These are phyloP conservation scores for Vanrija sp. DNA, from an alignment of 1,284 basidiomycete genomes.

Conservation along the genomic window DNA sequence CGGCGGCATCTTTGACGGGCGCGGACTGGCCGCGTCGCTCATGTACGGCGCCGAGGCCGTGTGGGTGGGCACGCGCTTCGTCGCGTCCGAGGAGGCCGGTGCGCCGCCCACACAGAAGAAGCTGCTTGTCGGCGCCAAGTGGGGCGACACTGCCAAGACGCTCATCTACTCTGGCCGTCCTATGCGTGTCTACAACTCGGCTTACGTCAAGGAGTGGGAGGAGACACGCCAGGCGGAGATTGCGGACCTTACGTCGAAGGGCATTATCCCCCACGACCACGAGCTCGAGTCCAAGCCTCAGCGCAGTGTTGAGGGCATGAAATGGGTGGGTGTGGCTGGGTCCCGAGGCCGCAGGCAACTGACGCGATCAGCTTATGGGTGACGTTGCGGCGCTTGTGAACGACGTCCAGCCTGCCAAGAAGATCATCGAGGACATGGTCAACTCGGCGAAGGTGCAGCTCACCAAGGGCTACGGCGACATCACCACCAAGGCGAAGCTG, in stretches of 20 bases:
- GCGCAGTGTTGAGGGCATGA: conserved; percentile 32
- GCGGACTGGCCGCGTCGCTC: conserved; percentile 74
- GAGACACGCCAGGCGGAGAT: neutral
- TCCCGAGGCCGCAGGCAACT: too few species aligned
- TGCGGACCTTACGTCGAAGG: neutral
- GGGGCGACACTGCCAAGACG: conserved; percentile 22
- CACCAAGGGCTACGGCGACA: conserved; percentile 14
- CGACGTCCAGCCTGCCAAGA: conserved; percentile 71
- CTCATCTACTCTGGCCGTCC: conserved; percentile 71
- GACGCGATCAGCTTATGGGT: conserved; percentile 60
- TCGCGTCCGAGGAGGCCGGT: conserved; percentile 74
- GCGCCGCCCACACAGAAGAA: conserved; percentile 81
- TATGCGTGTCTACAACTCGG: conserved; percentile 70
- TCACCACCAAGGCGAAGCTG: conserved; percentile 18
- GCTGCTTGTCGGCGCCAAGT: conserved; percentile 27
- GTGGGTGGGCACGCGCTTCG: conserved; percentile 88
- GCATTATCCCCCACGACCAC: conserved; percentile 58
- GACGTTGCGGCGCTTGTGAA: conserved; percentile 70
- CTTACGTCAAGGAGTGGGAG: conserved; percentile 71
- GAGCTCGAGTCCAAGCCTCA: conserved; percentile 63
- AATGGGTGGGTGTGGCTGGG: conserved; percentile 57
- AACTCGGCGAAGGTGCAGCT: conserved; percentile 28
- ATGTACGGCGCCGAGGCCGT: conserved; percentile 78
- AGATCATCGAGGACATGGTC: conserved; percentile 73
- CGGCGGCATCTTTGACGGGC: conserved; percentile 79